Evolutionary conservation across 2,329 filamentous ascomycete genomes (phyloP).

Genomic region (Chrysosporium queenslandicum): DNA sequence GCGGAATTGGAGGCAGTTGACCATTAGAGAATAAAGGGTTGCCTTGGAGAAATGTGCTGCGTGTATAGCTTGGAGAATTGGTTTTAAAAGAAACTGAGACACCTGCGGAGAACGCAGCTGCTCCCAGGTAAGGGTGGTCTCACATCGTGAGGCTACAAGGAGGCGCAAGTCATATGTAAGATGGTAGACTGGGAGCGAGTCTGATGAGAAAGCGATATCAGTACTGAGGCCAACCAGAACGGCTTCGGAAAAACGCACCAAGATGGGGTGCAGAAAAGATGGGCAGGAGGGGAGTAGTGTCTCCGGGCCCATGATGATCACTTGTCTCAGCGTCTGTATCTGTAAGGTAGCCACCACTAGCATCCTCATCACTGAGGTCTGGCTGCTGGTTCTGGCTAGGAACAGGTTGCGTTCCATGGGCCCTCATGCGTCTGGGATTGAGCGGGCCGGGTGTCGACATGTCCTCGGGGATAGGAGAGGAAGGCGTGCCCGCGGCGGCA

Average conservation of each 20-base stretch:
- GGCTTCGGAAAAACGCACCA: constrained; percentile 42
- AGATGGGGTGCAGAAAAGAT: constrained; percentile 72
- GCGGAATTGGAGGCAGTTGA: constrained; percentile 84
- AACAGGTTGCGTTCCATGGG: not conserved
- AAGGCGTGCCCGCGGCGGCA: not conserved
- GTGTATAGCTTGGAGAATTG: constrained; percentile 82
- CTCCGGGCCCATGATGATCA: constrained; percentile 27
- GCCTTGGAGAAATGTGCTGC: constrained; percentile 73
- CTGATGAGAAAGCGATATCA: constrained; percentile 36
- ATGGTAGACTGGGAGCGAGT: constrained; percentile 78
- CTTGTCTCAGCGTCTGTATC: constrained; percentile 24
- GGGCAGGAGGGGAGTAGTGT: constrained; percentile 51
- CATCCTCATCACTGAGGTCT: not conserved
- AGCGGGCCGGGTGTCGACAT: constrained; percentile 1
- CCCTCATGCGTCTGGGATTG: not conserved
- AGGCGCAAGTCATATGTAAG: constrained; percentile 83
- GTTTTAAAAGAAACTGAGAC: constrained; percentile 90
- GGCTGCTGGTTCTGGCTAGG: constrained; percentile 5
- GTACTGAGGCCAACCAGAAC: not conserved
- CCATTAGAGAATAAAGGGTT: constrained; percentile 80
- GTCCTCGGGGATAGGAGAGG: not conserved
- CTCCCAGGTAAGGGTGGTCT: constrained; percentile 89
- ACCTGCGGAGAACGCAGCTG: constrained; percentile 92
- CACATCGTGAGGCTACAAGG: constrained; percentile 71
- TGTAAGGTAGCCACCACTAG: not conserved